Conservation (phyloP, 345 rosid genomes). For the Microcos paniculata region DNA sequence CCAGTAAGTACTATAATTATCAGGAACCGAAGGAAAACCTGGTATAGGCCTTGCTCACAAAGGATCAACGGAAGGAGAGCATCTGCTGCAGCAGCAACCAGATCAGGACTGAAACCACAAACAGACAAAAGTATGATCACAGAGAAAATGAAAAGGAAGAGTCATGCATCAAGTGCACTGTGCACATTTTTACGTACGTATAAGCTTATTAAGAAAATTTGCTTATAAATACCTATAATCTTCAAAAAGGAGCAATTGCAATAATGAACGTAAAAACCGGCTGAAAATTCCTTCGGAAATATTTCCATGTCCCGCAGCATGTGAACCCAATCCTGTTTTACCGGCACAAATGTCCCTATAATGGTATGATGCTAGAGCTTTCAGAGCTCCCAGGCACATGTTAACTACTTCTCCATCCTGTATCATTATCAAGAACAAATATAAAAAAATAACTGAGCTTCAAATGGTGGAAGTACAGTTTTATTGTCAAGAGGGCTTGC, state of each 20-base stretch:
- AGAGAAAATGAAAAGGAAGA: neutral
- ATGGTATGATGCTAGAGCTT: constrained; percentile 91
- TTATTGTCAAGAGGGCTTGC: neutral
- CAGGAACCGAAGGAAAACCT: constrained; percentile 43
- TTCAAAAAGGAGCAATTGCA: constrained; percentile 87
- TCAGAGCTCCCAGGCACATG: constrained; percentile 87
- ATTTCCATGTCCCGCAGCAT: constrained; percentile 60
- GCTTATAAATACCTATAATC: constrained; percentile 68
- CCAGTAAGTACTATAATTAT: neutral
- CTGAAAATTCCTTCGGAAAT: constrained; percentile 65
- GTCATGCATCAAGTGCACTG: neutral
- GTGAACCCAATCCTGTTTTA: constrained; percentile 65
- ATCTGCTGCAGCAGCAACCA: constrained; percentile 93
- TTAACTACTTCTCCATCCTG: constrained; percentile 84
- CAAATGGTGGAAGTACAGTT: neutral
- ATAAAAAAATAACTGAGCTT: constrained; percentile 7
- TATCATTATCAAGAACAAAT: constrained; percentile 9
- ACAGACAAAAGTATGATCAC: neutral
- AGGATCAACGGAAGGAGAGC: constrained; percentile 94
- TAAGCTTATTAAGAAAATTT: neutral
- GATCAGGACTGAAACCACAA: constrained; percentile 62
- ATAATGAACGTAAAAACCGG: constrained; percentile 64
- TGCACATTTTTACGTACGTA: neutral
- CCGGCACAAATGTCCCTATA: constrained; percentile 70
- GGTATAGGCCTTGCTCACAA: constrained; percentile 84